Evolutionary conservation across 345 rosid species (phyloP).

Genomic region (Moringa oleifera): DNA sequence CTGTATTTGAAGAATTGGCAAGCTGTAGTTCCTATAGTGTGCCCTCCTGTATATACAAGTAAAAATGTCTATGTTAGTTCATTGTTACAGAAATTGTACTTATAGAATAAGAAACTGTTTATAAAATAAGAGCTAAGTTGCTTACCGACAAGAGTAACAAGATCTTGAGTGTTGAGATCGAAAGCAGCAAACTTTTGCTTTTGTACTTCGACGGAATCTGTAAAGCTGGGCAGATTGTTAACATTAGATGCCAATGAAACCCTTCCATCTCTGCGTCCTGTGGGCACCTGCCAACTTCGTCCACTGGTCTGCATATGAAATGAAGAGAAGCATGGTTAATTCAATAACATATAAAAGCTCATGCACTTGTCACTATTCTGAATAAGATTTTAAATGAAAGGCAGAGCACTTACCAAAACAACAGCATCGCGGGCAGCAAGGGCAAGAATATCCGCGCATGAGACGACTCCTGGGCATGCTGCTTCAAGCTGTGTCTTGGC

Average conservation of each 20-base stretch:
- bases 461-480: slow-evolving; percentile 42
- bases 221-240: slow-evolving; percentile 29
- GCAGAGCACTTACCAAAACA: slow-evolving; percentile 25
- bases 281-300: slow-evolving; percentile 46
- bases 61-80: no score
- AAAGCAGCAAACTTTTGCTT: slow-evolving; percentile 31
- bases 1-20: slow-evolving; percentile 44
- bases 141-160: slow-evolving; percentile 43
- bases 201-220: slow-evolving; percentile 37
- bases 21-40: slow-evolving; percentile 57
- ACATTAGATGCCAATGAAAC: slow-evolving; percentile 33
- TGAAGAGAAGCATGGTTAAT: neutral
- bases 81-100: neutral
- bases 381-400: neutral
- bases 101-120: neutral
- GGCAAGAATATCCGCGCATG: slow-evolving; percentile 61
- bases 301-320: slow-evolving; percentile 38
- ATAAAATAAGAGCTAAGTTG: neutral
- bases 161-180: slow-evolving; percentile 38
- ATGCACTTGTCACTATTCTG: neutral
- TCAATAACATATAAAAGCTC: neutral
- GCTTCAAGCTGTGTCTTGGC: slow-evolving; percentile 36
- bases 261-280: slow-evolving; percentile 45
- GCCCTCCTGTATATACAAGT: slow-evolving; percentile 36
- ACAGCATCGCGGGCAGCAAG: slow-evolving; percentile 52